Percentiles rank a stretch among this genome's conserved stretches.
Evolutionary conservation across 2,329 filamentous ascomycete species (phyloP).

Genomic region (Phoma sp.): DNA sequence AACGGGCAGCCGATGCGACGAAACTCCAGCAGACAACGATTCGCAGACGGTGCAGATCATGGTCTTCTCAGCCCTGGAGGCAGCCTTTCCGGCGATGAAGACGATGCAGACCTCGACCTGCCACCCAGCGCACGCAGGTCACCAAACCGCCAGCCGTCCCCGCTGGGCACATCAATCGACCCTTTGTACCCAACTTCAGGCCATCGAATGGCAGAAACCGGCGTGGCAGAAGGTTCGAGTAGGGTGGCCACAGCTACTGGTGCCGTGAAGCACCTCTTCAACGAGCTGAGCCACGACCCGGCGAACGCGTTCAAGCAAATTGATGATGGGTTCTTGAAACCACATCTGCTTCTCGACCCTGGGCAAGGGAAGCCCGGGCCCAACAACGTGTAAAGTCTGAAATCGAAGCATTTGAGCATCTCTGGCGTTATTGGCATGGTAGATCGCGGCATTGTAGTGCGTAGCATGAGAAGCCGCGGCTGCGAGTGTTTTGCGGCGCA

Average conservation of each 20-base stretch:
- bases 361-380: slow-evolving; percentile 44
- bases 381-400: slow-evolving; percentile 40
- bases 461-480: slow-evolving; percentile 1
- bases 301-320: slow-evolving; percentile 88
- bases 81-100: slow-evolving; percentile 60
- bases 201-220: slow-evolving; percentile 22
- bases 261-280: slow-evolving; percentile 81
- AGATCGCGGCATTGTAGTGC: neutral
- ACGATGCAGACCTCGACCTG: slow-evolving; percentile 63
- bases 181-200: slow-evolving; percentile 52
- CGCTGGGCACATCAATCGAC: slow-evolving; percentile 28
- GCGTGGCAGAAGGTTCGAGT: slow-evolving; percentile 28
- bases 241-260: slow-evolving; percentile 71
- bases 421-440: slow-evolving; percentile 24
- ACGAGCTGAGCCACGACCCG: slow-evolving; percentile 80
- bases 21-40: slow-evolving; percentile 58
- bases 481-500: neutral
- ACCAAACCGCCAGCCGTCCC: slow-evolving; percentile 47
- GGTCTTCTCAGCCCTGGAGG: slow-evolving; percentile 60
- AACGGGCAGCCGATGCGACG: slow-evolving; percentile 56
- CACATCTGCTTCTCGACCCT: slow-evolving; percentile 80
- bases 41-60: slow-evolving; percentile 59
- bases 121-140: slow-evolving; percentile 62
- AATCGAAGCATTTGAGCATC: slow-evolving; percentile 18
- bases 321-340: slow-evolving; percentile 96